These are phyloP conservation scores for Podaxis carcinomalis DNA, from an alignment of 768 basidiomycete species.

Conservation along the genomic window DNA sequence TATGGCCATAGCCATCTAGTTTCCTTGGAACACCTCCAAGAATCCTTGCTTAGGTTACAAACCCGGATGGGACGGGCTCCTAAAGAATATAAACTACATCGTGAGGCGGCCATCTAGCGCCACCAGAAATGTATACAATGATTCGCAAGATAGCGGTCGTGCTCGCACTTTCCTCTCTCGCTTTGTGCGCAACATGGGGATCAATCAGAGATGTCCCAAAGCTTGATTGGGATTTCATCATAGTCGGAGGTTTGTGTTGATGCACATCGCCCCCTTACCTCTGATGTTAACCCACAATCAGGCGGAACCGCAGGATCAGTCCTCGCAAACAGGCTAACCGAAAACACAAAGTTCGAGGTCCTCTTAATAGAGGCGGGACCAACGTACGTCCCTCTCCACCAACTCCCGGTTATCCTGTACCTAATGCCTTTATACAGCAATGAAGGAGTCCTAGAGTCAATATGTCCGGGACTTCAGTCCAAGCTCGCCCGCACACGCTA, in stretches of 20 bases:
- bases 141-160: not conserved
- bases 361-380: conserved; percentile 28
- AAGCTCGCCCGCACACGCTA: conserved; percentile 14
- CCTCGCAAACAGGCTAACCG: conserved; percentile 24
- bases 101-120: not conserved
- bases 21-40: not conserved
- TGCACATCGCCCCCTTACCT: not conserved
- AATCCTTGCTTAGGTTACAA: not conserved
- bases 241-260: conserved; percentile 18
- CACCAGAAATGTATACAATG: not conserved
- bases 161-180: not conserved
- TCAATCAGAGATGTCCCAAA: conserved; percentile 2
- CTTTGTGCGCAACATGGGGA: not conserved
- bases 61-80: not conserved
- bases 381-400: conserved; percentile 16
- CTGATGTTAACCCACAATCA: not conserved
- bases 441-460: conserved; percentile 15
- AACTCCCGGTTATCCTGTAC: not conserved
- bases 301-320: conserved; percentile 27
- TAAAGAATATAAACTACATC: not conserved
- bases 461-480: conserved; percentile 15
- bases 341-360: conserved; percentile 20
- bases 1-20: not conserved
- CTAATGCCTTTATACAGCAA: conserved; percentile 13
- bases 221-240: conserved; percentile 14